Percentiles rank a stretch among this genome's conserved stretches.
These are phyloP conservation scores for Wickerhamomyces ciferrii DNA, from an alignment of 805 yeast species.

Conservation along the genomic window DNA sequence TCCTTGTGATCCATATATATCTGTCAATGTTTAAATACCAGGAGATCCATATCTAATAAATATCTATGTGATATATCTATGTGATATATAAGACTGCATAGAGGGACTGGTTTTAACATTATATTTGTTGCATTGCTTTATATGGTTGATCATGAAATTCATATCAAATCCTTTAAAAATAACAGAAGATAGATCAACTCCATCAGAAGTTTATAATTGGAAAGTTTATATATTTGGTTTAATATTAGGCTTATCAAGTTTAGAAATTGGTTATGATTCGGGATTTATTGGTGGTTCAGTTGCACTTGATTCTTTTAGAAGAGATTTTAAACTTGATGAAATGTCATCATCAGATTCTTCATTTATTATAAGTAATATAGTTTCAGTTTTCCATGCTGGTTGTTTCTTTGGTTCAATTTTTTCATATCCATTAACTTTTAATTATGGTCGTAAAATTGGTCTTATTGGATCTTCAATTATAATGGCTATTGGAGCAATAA, in stretches of 20 bases:
- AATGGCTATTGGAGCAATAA: conserved; percentile 35
- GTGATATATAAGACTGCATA: too few relatives aligned
- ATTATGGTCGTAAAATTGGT: conserved; percentile 34
- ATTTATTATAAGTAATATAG: conserved; percentile 32
- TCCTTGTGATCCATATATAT: too few relatives aligned
- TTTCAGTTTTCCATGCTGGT: conserved; percentile 47
- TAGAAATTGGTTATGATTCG: conserved; percentile 50
- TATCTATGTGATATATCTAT: too few relatives aligned
- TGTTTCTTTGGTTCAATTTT: conserved; percentile 42
- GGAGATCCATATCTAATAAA: too few relatives aligned
- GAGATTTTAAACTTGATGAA: conserved; percentile 37
- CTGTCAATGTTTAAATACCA: too few relatives aligned
- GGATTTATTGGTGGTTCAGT: conserved; percentile 53
- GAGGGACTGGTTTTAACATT: too few relatives aligned
- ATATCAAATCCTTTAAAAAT: not conserved
- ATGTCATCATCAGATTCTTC: conserved; percentile 23
- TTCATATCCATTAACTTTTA: conserved; percentile 37
- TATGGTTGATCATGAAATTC: not conserved
- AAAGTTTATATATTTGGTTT: conserved; percentile 37
- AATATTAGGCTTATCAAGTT: conserved; percentile 43
- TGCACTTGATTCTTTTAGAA: conserved; percentile 36
- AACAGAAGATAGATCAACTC: conserved; percentile 25
- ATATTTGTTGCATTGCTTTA: too few relatives aligned
- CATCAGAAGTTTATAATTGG: conserved; percentile 39
- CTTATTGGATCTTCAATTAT: conserved; percentile 34